Percentiles rank a stretch among this genome's conserved stretches.
phyloP scores from a whole-genome alignment of 2,329 filamentous ascomycete species.

The Zymoseptoria brevis region DNA sequence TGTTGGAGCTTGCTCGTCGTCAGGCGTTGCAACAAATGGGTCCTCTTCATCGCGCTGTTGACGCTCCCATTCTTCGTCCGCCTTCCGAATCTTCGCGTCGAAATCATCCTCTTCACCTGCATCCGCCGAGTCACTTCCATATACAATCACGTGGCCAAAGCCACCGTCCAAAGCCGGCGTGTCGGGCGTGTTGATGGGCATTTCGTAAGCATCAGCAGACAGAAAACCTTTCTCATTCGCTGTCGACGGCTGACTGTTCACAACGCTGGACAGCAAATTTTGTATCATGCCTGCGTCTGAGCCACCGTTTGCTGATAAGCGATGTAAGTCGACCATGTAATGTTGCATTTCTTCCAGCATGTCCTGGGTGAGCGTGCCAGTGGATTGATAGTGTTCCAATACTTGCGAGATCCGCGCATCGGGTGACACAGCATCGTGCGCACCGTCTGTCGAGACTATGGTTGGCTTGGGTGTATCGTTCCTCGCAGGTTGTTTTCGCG shows the following conservation, averaged over 20 bases:
- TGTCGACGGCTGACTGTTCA: constrained; percentile 6
- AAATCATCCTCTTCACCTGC: constrained; percentile 25
- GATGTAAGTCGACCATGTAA: constrained; percentile 26
- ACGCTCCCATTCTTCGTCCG: constrained; percentile 27
- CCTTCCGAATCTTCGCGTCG: constrained; percentile 23
- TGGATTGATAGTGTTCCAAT: constrained; percentile 25
- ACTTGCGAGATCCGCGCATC: constrained; percentile 18
- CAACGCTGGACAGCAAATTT: constrained; percentile 28
- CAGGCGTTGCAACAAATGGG: constrained; percentile 15
- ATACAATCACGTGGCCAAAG: constrained; percentile 28
- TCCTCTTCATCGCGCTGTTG: constrained; percentile 22
- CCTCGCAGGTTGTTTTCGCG: constrained; percentile 15
- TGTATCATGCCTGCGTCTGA: constrained; percentile 30
- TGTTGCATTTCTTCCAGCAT: constrained; percentile 28
- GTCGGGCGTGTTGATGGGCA: constrained; percentile 27
- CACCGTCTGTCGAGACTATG: constrained; percentile 4
- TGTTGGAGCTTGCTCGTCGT: constrained; percentile 31
- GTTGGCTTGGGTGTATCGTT: constrained; percentile 21
- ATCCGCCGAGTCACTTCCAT: constrained; percentile 11
- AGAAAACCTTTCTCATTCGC: constrained; percentile 14
- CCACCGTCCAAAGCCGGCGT: constrained; percentile 23
- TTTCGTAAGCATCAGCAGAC: constrained; percentile 19
- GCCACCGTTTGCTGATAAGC: constrained; percentile 27
- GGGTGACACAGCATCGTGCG: constrained; percentile 3
- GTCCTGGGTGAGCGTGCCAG: constrained; percentile 25